phyloP scores from a whole-genome alignment of 805 yeast species.

The Ogataea siamensis region DNA sequence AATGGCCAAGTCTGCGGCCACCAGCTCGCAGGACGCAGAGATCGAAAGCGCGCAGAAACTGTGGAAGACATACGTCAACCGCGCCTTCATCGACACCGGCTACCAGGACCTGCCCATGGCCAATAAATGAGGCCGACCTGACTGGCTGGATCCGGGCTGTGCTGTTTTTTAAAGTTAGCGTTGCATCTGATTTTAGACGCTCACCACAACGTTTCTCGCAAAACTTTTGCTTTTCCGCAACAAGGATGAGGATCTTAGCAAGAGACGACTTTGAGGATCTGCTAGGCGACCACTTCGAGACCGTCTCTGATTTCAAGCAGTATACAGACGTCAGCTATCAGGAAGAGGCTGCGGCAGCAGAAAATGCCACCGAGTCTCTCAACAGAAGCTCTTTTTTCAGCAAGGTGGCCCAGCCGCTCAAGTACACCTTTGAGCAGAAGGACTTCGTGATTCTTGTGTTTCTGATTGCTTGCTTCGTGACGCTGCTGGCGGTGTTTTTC shows the following conservation, averaged over 20 bases:
- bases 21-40: background rate
- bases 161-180: background rate
- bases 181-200: conserved; percentile 8
- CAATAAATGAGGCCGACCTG: background rate
- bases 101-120: conserved; percentile 49
- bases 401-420: conserved; percentile 16
- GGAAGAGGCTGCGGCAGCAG: conserved; percentile 9
- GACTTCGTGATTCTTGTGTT: conserved; percentile 17
- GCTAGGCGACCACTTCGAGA: conserved; percentile 9
- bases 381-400: conserved; percentile 11
- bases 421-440: conserved; percentile 17
- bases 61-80: conserved; percentile 57
- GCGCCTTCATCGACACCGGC: conserved; percentile 64
- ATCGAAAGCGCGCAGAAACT: conserved; percentile 32
- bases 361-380: conserved; percentile 10
- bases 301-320: conserved; percentile 14
- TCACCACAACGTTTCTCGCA: conserved; percentile 2
- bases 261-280: conserved; percentile 15
- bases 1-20: conserved; percentile 40
- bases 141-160: background rate
- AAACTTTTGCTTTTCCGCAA: conserved; percentile 1
- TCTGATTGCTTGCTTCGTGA: conserved; percentile 16
- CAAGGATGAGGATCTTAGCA: conserved; percentile 4
- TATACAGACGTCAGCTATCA: conserved; percentile 8
- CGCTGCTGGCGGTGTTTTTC: conserved; percentile 15